Conservation (phyloP, 345 rosid genomes). For the Pelargonium nanum region DNA sequence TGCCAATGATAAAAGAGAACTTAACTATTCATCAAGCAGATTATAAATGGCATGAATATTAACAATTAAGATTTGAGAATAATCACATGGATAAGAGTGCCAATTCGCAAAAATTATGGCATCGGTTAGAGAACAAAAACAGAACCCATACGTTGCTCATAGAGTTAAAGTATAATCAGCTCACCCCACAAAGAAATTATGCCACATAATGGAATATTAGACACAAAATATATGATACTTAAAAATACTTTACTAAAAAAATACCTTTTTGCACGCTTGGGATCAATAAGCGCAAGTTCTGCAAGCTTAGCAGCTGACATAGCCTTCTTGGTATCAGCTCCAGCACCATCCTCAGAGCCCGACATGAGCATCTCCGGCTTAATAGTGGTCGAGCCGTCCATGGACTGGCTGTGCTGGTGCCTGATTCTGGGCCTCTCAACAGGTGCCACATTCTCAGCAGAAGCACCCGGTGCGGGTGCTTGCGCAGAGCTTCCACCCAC, state of each 20-base stretch:
- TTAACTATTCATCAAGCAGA: not conserved
- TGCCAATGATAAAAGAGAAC: not conserved
- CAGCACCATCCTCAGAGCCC: conserved; percentile 46
- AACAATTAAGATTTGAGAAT: not conserved
- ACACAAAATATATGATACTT: not conserved
- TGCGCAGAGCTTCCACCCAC: conserved; percentile 4
- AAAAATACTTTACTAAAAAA: not conserved
- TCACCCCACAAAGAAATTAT: too few species aligned
- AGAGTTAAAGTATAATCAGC: too few species aligned
- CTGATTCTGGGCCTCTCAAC: conserved; percentile 68
- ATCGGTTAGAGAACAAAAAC: not conserved
- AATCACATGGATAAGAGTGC: not conserved
- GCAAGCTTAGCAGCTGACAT: conserved; percentile 92
- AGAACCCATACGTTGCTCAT: not conserved
- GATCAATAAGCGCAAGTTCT: conserved; percentile 92
- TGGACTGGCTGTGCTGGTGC: conserved; percentile 89
- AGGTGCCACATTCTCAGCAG: not conserved
- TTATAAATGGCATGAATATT: not conserved
- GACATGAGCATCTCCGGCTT: conserved; percentile 78
- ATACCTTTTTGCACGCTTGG: conserved; percentile 95
- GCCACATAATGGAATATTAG: not conserved
- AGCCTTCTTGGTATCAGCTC: conserved; percentile 64
- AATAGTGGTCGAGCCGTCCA: conserved; percentile 74
- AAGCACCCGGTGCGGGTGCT: conserved; percentile 20
- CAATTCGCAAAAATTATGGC: not conserved